These are phyloP conservation scores for Solanum hybrid DNA, from an alignment of 305 asterid species.

Conservation along the genomic window DNA sequence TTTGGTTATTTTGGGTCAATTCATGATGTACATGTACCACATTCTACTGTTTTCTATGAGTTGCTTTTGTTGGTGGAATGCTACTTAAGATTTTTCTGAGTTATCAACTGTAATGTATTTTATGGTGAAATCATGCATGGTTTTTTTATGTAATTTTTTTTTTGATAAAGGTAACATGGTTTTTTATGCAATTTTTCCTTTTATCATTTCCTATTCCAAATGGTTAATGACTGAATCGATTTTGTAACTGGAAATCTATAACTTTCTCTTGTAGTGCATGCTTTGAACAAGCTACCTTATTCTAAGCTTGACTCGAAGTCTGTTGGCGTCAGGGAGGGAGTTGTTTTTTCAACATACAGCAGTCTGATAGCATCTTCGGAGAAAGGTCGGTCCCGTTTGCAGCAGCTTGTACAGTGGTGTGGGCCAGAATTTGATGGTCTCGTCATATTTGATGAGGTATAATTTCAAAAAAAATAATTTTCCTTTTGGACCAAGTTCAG, in stretches of 20 bases:
- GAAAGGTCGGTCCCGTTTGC: slow-evolving; percentile 86
- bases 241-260: slow-evolving; percentile 1
- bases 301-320: slow-evolving; percentile 93
- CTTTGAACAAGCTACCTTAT: slow-evolving; percentile 97
- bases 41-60: not conserved
- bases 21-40: not conserved
- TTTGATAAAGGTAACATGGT: not conserved
- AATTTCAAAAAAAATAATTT: not conserved
- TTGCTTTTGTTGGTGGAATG: not conserved
- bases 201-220: not conserved
- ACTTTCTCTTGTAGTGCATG: slow-evolving; percentile 61
- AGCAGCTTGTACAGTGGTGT: slow-evolving; percentile 95
- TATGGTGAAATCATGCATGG: not conserved
- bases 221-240: not conserved
- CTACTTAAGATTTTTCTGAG: not conserved
- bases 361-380: slow-evolving; percentile 98
- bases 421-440: slow-evolving; percentile 79
- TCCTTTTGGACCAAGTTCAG: not conserved
- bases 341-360: slow-evolving; percentile 89
- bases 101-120: not conserved
- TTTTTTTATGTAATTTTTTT: not conserved
- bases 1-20: not conserved
- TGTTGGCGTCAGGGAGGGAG: slow-evolving; percentile 83
- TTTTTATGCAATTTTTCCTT: not conserved
- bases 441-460: slow-evolving; percentile 89